Conservation (phyloP, 2,329 filamentous ascomycete species). For the Cladophialophora carrionii region DNA sequence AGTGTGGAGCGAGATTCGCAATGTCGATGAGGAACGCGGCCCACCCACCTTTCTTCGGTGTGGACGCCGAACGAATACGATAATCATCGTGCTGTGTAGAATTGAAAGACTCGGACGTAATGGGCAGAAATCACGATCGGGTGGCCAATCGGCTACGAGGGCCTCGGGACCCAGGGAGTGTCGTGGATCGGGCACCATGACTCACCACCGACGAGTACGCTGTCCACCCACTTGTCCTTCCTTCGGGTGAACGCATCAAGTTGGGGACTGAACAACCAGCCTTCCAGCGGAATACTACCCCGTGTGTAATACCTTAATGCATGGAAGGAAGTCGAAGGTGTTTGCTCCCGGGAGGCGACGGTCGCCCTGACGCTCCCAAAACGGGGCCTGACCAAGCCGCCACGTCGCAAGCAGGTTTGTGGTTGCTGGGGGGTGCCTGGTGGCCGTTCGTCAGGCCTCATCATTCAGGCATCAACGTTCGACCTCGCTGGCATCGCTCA, state of each 20-base stretch:
- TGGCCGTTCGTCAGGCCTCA: neutral
- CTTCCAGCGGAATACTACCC: too few species aligned
- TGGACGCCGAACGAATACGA: too few species aligned
- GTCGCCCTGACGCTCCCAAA: constrained; percentile 8
- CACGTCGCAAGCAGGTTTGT: constrained; percentile 1
- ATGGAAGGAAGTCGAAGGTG: neutral
- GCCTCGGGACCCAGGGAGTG: neutral
- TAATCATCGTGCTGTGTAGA: neutral
- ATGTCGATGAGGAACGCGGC: neutral
- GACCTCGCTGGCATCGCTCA: neutral
- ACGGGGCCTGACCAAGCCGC: neutral
- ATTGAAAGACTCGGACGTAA: neutral
- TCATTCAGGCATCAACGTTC: neutral
- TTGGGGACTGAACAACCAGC: neutral
- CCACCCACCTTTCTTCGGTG: neutral
- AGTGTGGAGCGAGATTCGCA: neutral
- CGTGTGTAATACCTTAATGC: too few species aligned
- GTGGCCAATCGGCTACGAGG: neutral
- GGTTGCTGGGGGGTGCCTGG: neutral
- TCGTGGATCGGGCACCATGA: neutral
- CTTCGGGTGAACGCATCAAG: neutral
- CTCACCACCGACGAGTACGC: too few species aligned
- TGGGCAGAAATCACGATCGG: neutral
- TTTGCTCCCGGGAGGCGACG: constrained; percentile 5
- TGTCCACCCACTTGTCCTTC: neutral